phyloP scores from a whole-genome alignment of 441 rosid species.

The Arabidopsis lyrata region DNA sequence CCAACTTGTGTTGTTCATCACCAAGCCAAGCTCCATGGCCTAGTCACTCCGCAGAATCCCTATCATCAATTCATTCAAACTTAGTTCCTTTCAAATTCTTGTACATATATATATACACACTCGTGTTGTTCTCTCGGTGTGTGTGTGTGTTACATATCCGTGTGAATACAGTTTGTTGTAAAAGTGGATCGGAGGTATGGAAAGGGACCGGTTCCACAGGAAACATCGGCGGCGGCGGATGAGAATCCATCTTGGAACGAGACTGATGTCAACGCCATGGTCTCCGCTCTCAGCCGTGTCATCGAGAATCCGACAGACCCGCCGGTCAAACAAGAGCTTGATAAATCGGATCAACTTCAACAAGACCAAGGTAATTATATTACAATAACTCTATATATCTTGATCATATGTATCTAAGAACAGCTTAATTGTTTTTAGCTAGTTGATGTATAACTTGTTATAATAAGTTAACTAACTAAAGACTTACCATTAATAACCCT shows the following conservation, averaged over 20 bases:
- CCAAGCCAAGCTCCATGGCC: conserved; percentile 27
- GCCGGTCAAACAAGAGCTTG: conserved; percentile 51
- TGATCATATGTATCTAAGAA: conserved; percentile 2
- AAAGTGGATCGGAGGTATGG: conserved; percentile 98
- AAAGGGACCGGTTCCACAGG: conserved; percentile 78
- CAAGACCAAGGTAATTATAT: conserved; percentile 62
- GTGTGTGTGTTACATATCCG: conserved; percentile 8
- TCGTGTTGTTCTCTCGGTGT: not conserved
- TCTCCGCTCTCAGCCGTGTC: conserved; percentile 70
- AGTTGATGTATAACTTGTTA: not conserved
- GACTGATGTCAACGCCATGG: conserved; percentile 82
- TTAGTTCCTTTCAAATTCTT: conserved; percentile 28
- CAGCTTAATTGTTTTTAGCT: not conserved
- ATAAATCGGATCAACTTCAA: conserved; percentile 44
- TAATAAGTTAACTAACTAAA: conserved; percentile 36
- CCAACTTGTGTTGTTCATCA: conserved; percentile 33
- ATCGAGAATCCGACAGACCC: conserved; percentile 51
- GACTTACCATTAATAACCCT: conserved; percentile 34
- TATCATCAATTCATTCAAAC: not conserved
- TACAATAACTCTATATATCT: not conserved
- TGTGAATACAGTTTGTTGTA: conserved; percentile 10
- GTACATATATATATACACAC: not conserved
- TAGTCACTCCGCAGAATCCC: conserved; percentile 12
- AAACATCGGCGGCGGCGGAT: conserved; percentile 77
- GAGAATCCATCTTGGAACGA: conserved; percentile 60